These are phyloP conservation scores for Xylaria castorea DNA, from an alignment of 495 filamentous ascomycete genomes.

Conservation along the genomic window DNA sequence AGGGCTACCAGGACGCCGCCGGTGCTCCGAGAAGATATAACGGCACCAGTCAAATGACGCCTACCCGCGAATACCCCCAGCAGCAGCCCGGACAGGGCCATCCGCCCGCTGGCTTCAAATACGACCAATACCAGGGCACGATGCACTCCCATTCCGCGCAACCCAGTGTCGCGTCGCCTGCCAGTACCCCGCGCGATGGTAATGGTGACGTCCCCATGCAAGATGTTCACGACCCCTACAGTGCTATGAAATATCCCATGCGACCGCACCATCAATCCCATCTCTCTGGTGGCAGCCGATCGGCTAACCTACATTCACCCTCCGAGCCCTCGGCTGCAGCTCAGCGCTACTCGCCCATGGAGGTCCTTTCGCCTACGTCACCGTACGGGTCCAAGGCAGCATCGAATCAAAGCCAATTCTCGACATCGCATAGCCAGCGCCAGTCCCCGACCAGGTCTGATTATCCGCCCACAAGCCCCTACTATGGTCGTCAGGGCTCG, in stretches of 20 bases:
- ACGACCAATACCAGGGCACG: slow-evolving; percentile 73
- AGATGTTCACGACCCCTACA: slow-evolving; percentile 83
- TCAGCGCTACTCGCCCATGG: slow-evolving; percentile 95
- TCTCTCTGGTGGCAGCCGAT: slow-evolving; percentile 51
- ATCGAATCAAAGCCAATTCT: slow-evolving; percentile 48
- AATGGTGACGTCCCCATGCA: slow-evolving; percentile 92
- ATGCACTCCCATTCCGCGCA: slow-evolving; percentile 61
- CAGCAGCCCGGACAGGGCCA: slow-evolving; percentile 58
- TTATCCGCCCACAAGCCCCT: slow-evolving; percentile 56
- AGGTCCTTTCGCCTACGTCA: slow-evolving; percentile 67
- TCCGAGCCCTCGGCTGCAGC: slow-evolving; percentile 83
- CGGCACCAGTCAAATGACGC: slow-evolving; percentile 52
- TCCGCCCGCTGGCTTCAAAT: slow-evolving; percentile 71
- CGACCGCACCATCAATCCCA: slow-evolving; percentile 69
- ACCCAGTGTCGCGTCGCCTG: slow-evolving; percentile 68
- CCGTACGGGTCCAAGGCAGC: slow-evolving; percentile 54
- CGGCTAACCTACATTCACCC: slow-evolving; percentile 62
- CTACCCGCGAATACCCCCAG: slow-evolving; percentile 52
- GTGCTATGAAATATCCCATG: slow-evolving; percentile 79
- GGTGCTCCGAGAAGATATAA: slow-evolving; percentile 59
- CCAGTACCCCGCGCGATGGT: slow-evolving; percentile 71
- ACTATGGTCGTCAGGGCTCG: slow-evolving; percentile 58
- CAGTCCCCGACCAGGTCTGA: slow-evolving; percentile 59
- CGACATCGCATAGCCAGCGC: slow-evolving; percentile 49
- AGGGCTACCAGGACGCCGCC: slow-evolving; percentile 55